Percentiles rank a stretch among this genome's conserved stretches.
phyloP scores from a whole-genome alignment of 345 rosid genomes.

The Excoecaria cochinchinensis region DNA sequence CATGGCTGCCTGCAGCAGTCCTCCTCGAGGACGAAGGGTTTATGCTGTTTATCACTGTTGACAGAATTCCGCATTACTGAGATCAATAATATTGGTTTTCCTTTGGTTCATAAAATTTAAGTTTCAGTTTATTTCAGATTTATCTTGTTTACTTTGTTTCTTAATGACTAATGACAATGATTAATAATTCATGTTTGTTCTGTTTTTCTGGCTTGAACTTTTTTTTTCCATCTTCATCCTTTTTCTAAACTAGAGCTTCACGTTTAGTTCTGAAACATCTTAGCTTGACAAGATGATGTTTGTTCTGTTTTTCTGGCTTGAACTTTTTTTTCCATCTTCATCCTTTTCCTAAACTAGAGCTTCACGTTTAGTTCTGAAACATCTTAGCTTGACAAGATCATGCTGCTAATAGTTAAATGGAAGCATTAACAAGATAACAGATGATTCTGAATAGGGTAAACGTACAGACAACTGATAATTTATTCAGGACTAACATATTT shows the following conservation, averaged over 20 bases:
- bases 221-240: background rate
- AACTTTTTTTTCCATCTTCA: background rate
- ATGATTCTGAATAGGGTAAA: background rate
- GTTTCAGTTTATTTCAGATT: background rate
- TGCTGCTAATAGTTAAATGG: background rate
- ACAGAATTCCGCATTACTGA: background rate
- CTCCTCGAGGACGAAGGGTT: background rate
- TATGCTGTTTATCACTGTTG: background rate
- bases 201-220: background rate
- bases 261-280: background rate
- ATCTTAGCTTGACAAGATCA: background rate
- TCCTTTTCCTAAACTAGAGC: background rate
- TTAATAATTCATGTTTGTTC: background rate
- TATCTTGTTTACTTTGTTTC: background rate
- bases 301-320: too few relatives aligned
- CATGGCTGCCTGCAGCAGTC: background rate
- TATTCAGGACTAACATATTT: background rate
- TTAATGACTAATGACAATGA: background rate
- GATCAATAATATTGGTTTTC: too few relatives aligned
- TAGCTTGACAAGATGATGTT: background rate
- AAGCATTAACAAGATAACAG: background rate
- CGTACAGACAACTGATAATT: background rate
- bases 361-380: background rate
- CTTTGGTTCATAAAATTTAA: too few relatives aligned
- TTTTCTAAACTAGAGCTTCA: background rate